Evolutionary conservation across 176 grass and related monocot species (phyloP).

Genomic region (Themeda triandra): DNA sequence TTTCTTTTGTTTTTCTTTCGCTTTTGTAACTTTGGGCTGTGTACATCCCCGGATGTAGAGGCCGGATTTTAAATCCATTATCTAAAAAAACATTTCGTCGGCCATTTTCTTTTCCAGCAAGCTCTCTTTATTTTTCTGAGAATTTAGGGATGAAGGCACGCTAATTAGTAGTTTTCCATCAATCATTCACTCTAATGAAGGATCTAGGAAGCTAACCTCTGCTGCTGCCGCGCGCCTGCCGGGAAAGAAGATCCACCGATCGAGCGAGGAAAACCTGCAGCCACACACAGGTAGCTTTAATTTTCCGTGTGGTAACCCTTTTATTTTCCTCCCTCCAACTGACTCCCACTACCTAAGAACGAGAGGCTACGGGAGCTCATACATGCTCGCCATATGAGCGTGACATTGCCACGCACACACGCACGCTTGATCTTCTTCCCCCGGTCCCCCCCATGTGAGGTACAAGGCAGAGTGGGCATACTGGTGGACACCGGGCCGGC

Average conservation of each 20-base stretch:
- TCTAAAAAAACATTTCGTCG: no score
- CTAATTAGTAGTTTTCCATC: no score
- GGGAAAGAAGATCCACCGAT: background rate
- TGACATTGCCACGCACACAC: background rate
- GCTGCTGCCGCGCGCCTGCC: background rate
- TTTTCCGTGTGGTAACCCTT: background rate
- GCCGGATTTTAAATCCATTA: no score
- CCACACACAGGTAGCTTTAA: background rate
- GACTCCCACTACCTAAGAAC: slow-evolving; percentile 18
- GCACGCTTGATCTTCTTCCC: background rate
- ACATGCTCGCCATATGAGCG: background rate
- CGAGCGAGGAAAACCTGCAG: background rate
- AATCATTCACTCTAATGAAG: background rate
- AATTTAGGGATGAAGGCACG: no score
- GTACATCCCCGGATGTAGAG: no score
- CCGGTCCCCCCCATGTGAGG: background rate
- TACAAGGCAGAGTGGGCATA: slow-evolving; percentile 2
- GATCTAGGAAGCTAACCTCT: background rate
- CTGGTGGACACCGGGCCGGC: background rate
- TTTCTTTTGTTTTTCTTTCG: no score
- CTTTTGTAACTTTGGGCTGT: no score
- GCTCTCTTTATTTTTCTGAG: no score
- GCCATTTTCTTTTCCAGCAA: no score
- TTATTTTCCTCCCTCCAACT: background rate
- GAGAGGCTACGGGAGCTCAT: background rate